Base-by-base conservation (phyloP, 495 filamentous ascomycete genomes). In the Penicillium turbatum region DNA sequence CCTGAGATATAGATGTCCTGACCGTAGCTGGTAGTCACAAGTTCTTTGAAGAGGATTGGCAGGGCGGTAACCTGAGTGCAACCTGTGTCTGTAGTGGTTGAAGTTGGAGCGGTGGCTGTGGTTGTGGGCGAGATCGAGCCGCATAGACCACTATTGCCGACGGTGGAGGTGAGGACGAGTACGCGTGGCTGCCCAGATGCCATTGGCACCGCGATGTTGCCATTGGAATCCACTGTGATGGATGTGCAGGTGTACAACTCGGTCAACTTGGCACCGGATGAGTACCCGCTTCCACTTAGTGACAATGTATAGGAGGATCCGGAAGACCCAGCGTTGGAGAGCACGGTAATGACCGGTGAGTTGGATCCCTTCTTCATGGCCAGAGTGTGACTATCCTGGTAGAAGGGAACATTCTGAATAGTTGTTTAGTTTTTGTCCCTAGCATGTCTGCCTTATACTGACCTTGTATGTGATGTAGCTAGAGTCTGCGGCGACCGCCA, bases 321-420 rank as follows among this genome's bases (percentile, higher is more conserved):
- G 6, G 62, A 64, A 0, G 69, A 54, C 0, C 85, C 85, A 6
- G 70, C 55, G 55, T 87, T 87, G 5, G 79, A 79, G 27, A 82
- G 72, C 0, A 86, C 72, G 0, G 76, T 76, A 36, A 88, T 68
- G 37, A 85, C 66, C 51, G 81, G 78, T 1, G 62, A 63, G 3
- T 66, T 59, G n/a, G 53, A 62, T 4, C 85, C 85, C 64, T 88
- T 88, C 16, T 81, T 72, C 67, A 85, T 77, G 5, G 76, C 83
- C 17, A 88, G 65, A 5, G 75, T 82, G 37, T 72, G 63, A 41
- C 59, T 69, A 50, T 83, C 80, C 5, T 70, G 73, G 63, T 80
- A 84, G 41, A 82, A 73, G 1, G 78, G 69, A 16, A 59, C 19
- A 21, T 69, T 67, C 66, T 69, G 31, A 11, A 10, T 9, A 10